phyloP scores from a whole-genome alignment of 2,329 filamentous ascomycete genomes.

The Monascus ruber region DNA sequence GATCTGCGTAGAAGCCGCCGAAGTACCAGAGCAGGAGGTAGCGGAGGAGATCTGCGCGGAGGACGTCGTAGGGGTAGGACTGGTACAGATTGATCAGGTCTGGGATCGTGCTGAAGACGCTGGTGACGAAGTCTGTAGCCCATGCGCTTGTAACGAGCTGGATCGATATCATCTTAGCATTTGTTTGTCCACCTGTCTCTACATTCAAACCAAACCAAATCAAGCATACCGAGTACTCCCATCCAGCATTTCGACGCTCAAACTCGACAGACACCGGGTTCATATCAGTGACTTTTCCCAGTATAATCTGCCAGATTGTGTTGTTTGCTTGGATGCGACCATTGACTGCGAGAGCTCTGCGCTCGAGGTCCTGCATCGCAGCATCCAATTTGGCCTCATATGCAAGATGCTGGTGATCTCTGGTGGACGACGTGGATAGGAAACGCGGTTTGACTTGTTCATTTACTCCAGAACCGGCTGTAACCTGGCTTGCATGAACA shows the following conservation, averaged over 20 bases:
- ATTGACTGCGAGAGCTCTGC: conserved; percentile 3
- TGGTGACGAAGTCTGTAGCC: conserved; percentile 16
- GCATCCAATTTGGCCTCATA: conserved; percentile 15
- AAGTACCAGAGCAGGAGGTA: conserved; percentile 26
- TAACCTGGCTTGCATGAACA: too few relatives aligned
- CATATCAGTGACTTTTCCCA: conserved; percentile 9
- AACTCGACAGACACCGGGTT: conserved; percentile 15
- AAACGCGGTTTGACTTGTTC: conserved; percentile 10
- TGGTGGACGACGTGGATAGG: conserved; percentile 18
- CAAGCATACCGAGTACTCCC: conserved; percentile 15
- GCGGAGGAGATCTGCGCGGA: conserved; percentile 39
- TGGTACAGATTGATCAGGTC: conserved; percentile 16
- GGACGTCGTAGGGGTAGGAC: conserved; percentile 34
- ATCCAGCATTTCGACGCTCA: conserved; percentile 15
- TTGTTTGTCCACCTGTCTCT: not conserved
- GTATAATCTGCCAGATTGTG: conserved; percentile 22
- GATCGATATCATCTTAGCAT: not conserved
- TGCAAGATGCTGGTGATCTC: conserved; percentile 14
- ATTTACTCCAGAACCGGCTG: too few relatives aligned
- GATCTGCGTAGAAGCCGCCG: conserved; percentile 26
- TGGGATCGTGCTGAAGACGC: conserved; percentile 14
- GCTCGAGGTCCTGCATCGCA: conserved; percentile 15
- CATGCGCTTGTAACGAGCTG: conserved; percentile 17
- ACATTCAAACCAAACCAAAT: not conserved
- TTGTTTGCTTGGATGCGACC: conserved; percentile 5